A percentile compares a stretch with the other conserved stretches of the same genome.
These are phyloP conservation scores for Pseudozyma tsukubaensis DNA, from an alignment of 1,284 basidiomycete species.

Conservation along the genomic window DNA sequence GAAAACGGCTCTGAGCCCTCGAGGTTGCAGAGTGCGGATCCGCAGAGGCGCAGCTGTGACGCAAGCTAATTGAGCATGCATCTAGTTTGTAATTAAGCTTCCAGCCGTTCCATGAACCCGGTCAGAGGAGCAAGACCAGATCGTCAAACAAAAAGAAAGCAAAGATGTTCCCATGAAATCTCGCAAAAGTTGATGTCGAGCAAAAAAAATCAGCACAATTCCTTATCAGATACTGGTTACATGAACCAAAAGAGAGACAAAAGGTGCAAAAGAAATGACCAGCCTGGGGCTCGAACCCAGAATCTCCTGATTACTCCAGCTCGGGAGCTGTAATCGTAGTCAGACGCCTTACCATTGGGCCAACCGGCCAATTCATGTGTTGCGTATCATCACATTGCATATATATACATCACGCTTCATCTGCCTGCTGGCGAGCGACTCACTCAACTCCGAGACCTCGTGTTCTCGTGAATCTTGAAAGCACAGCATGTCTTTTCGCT, in stretches of 20 bases:
- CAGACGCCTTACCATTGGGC: slow-evolving; percentile 59
- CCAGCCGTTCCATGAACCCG: not conserved
- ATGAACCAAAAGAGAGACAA: not conserved
- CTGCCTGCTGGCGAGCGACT: no score
- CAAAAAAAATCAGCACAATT: not conserved
- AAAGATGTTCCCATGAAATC: not conserved
- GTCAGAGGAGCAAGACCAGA: no score
- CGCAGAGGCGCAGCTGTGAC: no score
- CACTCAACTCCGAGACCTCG: no score
- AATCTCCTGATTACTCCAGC: slow-evolving; percentile 49
- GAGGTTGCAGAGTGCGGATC: no score
- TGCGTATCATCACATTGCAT: not conserved
- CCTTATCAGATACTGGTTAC: not conserved
- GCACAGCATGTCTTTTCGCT: no score
- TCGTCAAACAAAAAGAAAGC: no score
- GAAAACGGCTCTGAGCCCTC: no score
- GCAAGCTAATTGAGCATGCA: not conserved
- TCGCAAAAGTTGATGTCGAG: not conserved
- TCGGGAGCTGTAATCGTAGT: slow-evolving; percentile 30
- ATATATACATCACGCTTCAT: not conserved
- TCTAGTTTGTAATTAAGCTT: not conserved
- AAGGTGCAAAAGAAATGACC: slow-evolving; percentile 35
- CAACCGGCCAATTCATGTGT: slow-evolving; percentile 37
- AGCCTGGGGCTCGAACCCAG: slow-evolving; percentile 59
- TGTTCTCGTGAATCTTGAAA: no score